A percentile compares a stretch with the other conserved stretches of the same genome.
Evolutionary conservation across 2,329 filamentous ascomycete genomes (phyloP).

Genomic region (Fusarium dlaminii): DNA sequence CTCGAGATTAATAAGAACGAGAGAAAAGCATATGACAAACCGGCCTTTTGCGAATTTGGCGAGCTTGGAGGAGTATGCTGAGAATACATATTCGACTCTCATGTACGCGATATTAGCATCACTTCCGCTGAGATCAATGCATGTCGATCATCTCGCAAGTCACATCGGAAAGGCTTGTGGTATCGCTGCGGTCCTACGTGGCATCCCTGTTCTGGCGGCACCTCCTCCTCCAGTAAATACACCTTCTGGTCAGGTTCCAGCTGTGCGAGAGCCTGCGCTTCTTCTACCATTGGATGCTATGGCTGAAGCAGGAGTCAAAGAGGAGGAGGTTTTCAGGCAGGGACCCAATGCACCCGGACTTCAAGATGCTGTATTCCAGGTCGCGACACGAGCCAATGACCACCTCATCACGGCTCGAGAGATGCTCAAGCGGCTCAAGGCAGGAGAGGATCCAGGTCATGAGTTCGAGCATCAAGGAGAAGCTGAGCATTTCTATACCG

Average conservation of each 20-base stretch:
- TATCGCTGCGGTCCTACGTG: constrained; percentile 86
- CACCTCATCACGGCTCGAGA: constrained; percentile 93
- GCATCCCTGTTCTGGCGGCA: constrained; percentile 87
- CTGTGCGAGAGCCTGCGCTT: constrained; percentile 62
- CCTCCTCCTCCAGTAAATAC: constrained; percentile 61
- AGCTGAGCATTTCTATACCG: constrained; percentile 67
- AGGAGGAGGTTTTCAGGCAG: constrained; percentile 88
- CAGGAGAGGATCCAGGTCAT: constrained; percentile 79
- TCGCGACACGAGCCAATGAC: constrained; percentile 94
- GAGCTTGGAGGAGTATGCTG: constrained; percentile 85
- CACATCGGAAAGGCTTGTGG: constrained; percentile 95
- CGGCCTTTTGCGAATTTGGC: constrained; percentile 79
- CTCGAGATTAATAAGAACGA: constrained; percentile 78
- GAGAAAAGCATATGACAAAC: constrained; percentile 85
- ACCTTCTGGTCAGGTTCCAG: constrained; percentile 51
- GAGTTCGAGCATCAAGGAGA: constrained; percentile 90
- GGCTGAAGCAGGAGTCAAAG: constrained; percentile 80
- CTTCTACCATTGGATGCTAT: constrained; percentile 90
- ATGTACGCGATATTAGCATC: constrained; percentile 87
- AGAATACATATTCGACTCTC: constrained; percentile 93
- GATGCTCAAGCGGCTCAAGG: constrained; percentile 84
- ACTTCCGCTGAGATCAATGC: constrained; percentile 81
- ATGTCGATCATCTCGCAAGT: constrained; percentile 90
- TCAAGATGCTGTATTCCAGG: constrained; percentile 88
- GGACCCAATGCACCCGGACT: constrained; percentile 83